Base-by-base conservation (phyloP, 805 yeast genomes). In the Wickerhamomyces hampshirensis region DNA sequence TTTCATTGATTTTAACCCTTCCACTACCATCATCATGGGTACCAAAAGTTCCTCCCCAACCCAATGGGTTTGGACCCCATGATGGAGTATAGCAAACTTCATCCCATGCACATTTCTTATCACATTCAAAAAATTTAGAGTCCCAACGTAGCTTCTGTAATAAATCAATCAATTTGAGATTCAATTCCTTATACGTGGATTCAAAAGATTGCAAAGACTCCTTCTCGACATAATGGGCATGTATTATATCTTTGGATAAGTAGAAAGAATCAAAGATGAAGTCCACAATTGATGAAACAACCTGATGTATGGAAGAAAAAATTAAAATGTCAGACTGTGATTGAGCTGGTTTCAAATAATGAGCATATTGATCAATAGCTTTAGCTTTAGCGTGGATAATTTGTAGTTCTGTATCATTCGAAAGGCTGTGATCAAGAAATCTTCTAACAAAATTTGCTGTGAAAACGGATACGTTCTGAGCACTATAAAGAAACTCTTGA, bases 1-100 rank as follows among this genome's bases (percentile, higher is more conserved):
- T 42, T 14, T 23, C 32, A 6, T 26, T 30, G 23, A 62, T 55
- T 31, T 66, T 50, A 12, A 16, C 12, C 3, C 34, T 46, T 0
- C 62, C 64, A 26, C 43, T 34, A 0, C 18, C 38, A 23, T 48
- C 64, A 10, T 28, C 24, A 11, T 37, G 40, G 2, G 47, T 52
- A 6, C 56, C 58, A 12, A 60, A 55, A 0, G 19, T n/a, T 12
- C 43, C 44, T 15, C 41, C 61, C 69, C 73, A 66, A 1, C 73
- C 71, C 17, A 73, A 30, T 4, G 79, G 79, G 1, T 70, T 58
- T 3, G 81, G 82, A 1, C 69, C 83, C 82, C 82, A 75, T 0
- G 79, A 69, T 2, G 82, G 82, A 12, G 74, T 66, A 37, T 64
- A 75, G 44, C 83, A 77, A 3, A 73, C 48, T 43, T 73, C 77